Evolutionary conservation across 805 yeast genomes (phyloP).

Genomic region (Yarrowia alimentaria): DNA sequence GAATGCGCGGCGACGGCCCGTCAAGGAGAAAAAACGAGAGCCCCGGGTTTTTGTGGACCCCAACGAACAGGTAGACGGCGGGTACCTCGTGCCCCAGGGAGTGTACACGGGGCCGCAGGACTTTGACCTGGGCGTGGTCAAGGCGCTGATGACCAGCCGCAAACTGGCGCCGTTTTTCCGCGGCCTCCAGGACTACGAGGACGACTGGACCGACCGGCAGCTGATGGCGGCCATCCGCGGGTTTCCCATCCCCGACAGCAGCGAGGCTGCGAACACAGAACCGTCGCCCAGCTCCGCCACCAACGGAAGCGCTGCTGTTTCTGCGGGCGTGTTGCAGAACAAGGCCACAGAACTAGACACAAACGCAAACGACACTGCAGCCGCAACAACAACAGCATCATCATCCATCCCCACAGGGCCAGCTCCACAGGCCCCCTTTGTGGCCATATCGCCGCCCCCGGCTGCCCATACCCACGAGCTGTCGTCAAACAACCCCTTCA

Average conservation of each 20-base stretch:
- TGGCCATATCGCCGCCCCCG: constrained; percentile 20
- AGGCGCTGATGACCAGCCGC: constrained; percentile 64
- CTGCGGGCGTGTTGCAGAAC: no score
- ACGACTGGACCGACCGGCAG: constrained; percentile 68
- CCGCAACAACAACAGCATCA: neutral
- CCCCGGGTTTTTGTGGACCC: constrained; percentile 23
- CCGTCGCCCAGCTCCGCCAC: no score
- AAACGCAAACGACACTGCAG: constrained; percentile 10
- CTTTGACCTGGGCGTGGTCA: constrained; percentile 71
- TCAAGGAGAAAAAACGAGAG: constrained; percentile 18
- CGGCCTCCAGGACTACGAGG: constrained; percentile 79
- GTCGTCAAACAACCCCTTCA: constrained; percentile 20
- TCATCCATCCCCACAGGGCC: neutral
- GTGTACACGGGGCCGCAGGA: constrained; percentile 75
- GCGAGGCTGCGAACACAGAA: no score
- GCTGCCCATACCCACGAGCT: constrained; percentile 1
- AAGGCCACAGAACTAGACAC: no score
- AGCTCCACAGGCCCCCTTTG: constrained; percentile 4
- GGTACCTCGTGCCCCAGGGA: constrained; percentile 88
- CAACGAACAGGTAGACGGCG: constrained; percentile 71
- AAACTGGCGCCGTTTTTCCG: constrained; percentile 85
- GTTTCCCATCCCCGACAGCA: constrained; percentile 34
- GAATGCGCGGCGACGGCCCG: neutral
- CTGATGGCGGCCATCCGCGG: constrained; percentile 47
- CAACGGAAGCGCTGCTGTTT: no score